Evolutionary conservation across 1,284 basidiomycete genomes (phyloP), one percentile per base, ranked within the genome.

Genomic region (Naganishia sp.): DNA sequence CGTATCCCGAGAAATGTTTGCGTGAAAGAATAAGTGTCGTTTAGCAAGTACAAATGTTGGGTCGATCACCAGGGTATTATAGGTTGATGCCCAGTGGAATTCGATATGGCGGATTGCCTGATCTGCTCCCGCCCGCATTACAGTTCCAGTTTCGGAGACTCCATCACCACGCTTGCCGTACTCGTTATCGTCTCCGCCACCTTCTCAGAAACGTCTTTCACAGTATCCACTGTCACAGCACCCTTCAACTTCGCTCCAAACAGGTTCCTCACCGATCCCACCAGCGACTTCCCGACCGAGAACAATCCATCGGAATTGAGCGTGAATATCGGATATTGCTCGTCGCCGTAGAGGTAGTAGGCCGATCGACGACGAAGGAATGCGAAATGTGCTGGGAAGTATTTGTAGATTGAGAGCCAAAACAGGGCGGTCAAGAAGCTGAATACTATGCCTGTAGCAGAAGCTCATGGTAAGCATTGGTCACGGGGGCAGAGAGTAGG

Each of bases 261-360:
- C 16, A 36, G 18, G n/a, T 23, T 36, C 39, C 42, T 43, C 21
- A 42, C 16, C 59, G 39, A 50, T 23, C 15, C 21, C 2, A 49
- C 36, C 33, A 61, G 7, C 13, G 36, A 13, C 18, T 39, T 49
- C 2, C 15, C 10, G 15, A 28, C 50, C 21, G 15, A 21, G 16
- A 61, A 10, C 36, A 61, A 13, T 6, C 21, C 21, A 18, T 42
- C 48, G 21, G 36, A 39, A 15, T 49, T 42, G 21, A 61, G 59
- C 48, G 59, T 61, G 44, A 66, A 66, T 21, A 66, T 31, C 6
- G 59, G 59, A 6, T 69, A 69, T 23, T 52, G 71, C 69, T 81
- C 79, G 68, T 80, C 78, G 5, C 76, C 80, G 59, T 74, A 78
- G 7, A 80, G 72, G 67, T 81, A 81, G 72, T 80, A 81, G 39